Evolutionary conservation across 805 yeast genomes (phyloP), one percentile per base, ranked within the genome.

Genomic region (Candida insectalens): DNA sequence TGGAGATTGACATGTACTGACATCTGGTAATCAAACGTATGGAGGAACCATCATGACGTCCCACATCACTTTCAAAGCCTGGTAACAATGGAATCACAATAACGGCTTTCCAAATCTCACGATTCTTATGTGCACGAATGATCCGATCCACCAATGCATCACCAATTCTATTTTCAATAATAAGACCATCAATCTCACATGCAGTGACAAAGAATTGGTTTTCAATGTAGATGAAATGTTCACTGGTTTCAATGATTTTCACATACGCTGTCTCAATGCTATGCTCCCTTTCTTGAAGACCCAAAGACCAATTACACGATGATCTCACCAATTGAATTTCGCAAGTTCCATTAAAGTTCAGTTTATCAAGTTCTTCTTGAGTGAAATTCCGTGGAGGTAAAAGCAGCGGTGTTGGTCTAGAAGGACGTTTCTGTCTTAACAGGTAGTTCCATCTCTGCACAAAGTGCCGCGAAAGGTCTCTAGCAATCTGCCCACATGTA

Each of bases 111-210:
- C 99, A 92, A 8, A 63, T 56, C 35, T 74, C 80, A 4, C 75
- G 74, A 39, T 78, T 82, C 39, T 72, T 70, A 50, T 83, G 82
- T 0, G 98, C 98, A 30, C 87, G 69, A 22, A 88, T 81, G 36
- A 89, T 88, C 48, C 99, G 69, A 55, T 92, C 97, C n/a, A 92
- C 97, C 29, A 92, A 65, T 0, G 99, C 99, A 65, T 89, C 95
- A 27, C 95, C 98, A 43, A 92, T 82, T 51, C 84, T 69, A 56
- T 92, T 92, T 44, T 83, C 78, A 36, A 92, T 82, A 16, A 75
- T 76, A 4, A 78, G 79, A 27, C 94, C 94, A 47, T 83, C 89
- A 51, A 83, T 76, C 15, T 74, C 75, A 26, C 95, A 80, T n/a
- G 95, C 77, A 0, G 96, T 83, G 30, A 92, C 68, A 54, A 92